Conservation (phyloP, 805 yeast species). For the Lachancea thermotolerans region DNA sequence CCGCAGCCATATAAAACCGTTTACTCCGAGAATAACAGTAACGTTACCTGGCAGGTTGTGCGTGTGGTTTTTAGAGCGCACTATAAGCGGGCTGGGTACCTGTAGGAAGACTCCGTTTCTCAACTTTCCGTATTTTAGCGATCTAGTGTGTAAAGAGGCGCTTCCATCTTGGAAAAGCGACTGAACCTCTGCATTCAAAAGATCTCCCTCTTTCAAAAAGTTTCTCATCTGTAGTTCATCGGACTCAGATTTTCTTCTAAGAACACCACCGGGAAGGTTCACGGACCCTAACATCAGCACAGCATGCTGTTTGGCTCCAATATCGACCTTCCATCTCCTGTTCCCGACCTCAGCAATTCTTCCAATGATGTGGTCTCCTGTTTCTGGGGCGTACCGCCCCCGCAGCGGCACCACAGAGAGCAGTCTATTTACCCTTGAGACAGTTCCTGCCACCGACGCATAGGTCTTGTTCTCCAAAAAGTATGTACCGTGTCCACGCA, state of each 20-base stretch:
- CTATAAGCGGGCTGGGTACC: constrained; percentile 77
- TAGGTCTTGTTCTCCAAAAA: constrained; percentile 66
- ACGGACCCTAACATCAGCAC: constrained; percentile 90
- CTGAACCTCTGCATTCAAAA: constrained; percentile 94
- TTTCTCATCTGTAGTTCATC: constrained; percentile 96
- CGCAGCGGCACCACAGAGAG: constrained; percentile 79
- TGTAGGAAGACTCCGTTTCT: constrained; percentile 80
- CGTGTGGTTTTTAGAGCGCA: constrained; percentile 82
- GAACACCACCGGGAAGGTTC: constrained; percentile 93
- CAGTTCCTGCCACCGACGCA: constrained; percentile 89
- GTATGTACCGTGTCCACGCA: constrained; percentile 98
- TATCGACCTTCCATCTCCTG: constrained; percentile 93
- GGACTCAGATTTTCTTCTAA: constrained; percentile 87
- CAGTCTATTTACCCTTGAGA: constrained; percentile 78
- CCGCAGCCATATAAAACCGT: constrained; percentile 90
- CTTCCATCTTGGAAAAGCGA: constrained; percentile 82
- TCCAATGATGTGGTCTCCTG: constrained; percentile 95
- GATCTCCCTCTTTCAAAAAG: constrained; percentile 91
- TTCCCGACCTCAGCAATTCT: constrained; percentile 90
- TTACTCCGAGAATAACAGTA: constrained; percentile 84
- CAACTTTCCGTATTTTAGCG: constrained; percentile 89
- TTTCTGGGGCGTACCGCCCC: constrained; percentile 86
- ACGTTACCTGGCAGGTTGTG: constrained; percentile 92
- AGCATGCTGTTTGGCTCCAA: constrained; percentile 92
- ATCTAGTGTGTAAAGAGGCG: constrained; percentile 91